Conservation (phyloP, 192 early-diverging fungal genomes). For the Coemansia javaensis region DNA sequence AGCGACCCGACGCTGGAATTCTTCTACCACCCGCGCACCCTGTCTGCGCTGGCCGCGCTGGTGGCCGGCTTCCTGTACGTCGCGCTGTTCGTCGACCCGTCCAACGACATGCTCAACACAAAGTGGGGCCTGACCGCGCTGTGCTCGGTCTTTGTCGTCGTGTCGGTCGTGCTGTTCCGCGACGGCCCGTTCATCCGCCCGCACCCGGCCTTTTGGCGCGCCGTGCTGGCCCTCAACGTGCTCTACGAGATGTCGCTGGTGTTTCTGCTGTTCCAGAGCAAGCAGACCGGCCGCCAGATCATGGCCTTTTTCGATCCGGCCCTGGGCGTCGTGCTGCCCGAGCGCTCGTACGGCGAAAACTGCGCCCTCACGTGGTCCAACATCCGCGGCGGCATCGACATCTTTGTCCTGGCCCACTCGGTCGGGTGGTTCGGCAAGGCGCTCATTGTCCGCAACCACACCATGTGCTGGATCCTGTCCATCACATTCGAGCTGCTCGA, state of each 20-base stretch:
- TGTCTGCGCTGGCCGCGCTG: constrained; percentile 32
- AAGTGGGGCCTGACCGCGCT: constrained; percentile 43
- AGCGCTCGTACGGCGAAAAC: constrained; percentile 85
- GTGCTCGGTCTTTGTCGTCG: constrained; percentile 64
- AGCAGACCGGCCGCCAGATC: constrained; percentile 74
- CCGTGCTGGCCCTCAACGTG: constrained; percentile 77
- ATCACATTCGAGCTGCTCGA: constrained; percentile 94
- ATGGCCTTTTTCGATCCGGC: constrained; percentile 75
- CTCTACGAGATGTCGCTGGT: constrained; percentile 87
- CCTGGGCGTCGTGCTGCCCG: constrained; percentile 78
- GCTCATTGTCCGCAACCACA: constrained; percentile 87
- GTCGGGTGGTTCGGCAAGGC: constrained; percentile 94
- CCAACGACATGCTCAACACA: constrained; percentile 49
- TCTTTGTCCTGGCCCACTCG: constrained; percentile 90
- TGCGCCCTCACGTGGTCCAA: constrained; percentile 78
- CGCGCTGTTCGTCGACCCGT: constrained; percentile 40
- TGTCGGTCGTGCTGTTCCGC: constrained; percentile 84
- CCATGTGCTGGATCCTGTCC: constrained; percentile 94
- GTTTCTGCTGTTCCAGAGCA: constrained; percentile 91
- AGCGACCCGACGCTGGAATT: constrained; percentile 46
- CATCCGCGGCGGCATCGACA: constrained; percentile 79
- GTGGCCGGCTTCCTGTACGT: constrained; percentile 46
- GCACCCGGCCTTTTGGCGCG: constrained; percentile 90
- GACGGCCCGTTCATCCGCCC: constrained; percentile 94
- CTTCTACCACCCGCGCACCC: constrained; percentile 48